Evolutionary conservation across 805 yeast species (phyloP), one percentile per base, ranked within the genome.

Genomic region (Zygoascus tannicola): DNA sequence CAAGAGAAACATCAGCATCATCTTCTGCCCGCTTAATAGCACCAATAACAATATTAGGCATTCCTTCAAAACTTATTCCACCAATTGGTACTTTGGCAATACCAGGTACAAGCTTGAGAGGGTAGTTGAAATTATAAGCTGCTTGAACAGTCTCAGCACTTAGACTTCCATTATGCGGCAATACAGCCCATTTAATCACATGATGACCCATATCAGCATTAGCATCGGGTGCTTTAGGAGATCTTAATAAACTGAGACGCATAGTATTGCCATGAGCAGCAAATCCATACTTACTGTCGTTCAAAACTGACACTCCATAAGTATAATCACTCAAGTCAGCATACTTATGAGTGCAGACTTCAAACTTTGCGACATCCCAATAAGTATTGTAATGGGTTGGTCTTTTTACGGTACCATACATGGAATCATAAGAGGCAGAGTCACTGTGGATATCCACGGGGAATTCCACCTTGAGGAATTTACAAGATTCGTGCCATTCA

Each of bases 281-380:
- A 53, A 86, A 94, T 5, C 98, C 98, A 58, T 86, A 90, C 63
- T 90, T 90, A 57, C 80, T 74, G 63, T 85, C 80, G 60, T 88
- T 90, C 56, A 90, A 60, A n/a, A 90, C 67, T 0, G 94, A 73
- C 10, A 88, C 95, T 59, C 97, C 97, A 56, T 85, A 87, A 50
- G 74, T 76, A 61, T 69, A 75, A 56, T 86, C 97, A 16, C 94
- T 81, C 55, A 83, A 78, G 59, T 90, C 97, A 54, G 94, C 88
- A 65, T 85, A 90, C 58, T 85, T 85, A 63, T 90, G 98, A 56
- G 82, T 85, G 56, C 95, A 85, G 5, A 87, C 95, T 64, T 90
- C 98, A 62, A 90, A 90, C 62, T 87, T 88, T 45, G 97, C 97
- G 28, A 83, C 82, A 57, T 90, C 98, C 97, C 97, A 90, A 1